These are phyloP conservation scores for Solanum rostratum DNA, from an alignment of 257 asterid species.

Conservation along the genomic window DNA sequence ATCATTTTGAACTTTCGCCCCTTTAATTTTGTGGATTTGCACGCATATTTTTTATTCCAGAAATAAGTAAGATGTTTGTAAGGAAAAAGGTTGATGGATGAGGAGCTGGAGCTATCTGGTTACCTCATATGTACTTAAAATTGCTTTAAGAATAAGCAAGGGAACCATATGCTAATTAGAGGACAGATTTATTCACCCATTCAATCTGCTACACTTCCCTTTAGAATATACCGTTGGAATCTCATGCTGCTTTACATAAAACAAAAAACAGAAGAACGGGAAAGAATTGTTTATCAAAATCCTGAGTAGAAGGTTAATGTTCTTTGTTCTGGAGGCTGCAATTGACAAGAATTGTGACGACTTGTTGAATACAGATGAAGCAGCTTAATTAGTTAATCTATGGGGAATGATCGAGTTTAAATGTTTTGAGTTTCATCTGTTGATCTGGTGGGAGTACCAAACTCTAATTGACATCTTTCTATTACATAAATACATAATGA, in stretches of 20 bases:
- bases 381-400: not conserved
- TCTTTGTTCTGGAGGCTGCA: not conserved
- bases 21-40: not conserved
- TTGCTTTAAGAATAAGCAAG: not conserved
- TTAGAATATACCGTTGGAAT: not conserved
- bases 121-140: not conserved
- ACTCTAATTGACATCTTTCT: not conserved
- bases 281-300: not conserved
- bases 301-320: not conserved
- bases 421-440: not conserved
- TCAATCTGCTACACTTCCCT: not conserved
- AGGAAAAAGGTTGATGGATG: not conserved
- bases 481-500: not conserved
- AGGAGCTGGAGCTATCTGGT: not conserved
- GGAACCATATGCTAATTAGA: not conserved
- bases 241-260: not conserved
- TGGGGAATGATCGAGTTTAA: not conserved
- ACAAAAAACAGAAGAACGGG: not conserved
- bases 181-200: not conserved
- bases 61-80: not conserved
- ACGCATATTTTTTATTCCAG: not conserved
- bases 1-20: not conserved
- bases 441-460: not conserved
- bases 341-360: not conserved
- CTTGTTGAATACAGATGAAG: not conserved